Evolutionary conservation across 2,329 filamentous ascomycete genomes (phyloP).

Genomic region (Magnaporthales sp.): DNA sequence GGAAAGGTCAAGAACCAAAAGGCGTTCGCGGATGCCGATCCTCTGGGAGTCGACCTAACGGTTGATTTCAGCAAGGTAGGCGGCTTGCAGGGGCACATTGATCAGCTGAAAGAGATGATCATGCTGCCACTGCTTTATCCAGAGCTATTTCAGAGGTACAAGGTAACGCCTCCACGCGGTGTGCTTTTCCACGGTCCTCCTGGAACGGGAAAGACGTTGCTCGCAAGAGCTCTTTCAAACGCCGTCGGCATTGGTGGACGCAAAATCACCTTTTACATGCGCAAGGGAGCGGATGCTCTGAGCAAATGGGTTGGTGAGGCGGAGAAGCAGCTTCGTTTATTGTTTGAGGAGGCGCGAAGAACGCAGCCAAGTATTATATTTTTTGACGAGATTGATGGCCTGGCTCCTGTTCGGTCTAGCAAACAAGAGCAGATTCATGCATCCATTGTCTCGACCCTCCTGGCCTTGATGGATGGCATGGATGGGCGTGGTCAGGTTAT

Average conservation of each 20-base stretch:
- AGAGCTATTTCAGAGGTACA: slow-evolving; percentile 83
- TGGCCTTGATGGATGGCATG: slow-evolving; percentile 96
- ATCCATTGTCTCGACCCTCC: slow-evolving; percentile 89
- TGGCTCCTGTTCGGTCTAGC: slow-evolving; percentile 91
- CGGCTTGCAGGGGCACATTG: slow-evolving; percentile 86
- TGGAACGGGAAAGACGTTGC: slow-evolving; percentile 94
- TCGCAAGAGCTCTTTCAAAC: slow-evolving; percentile 86
- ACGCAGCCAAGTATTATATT: slow-evolving; percentile 99
- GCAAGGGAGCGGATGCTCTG: slow-evolving; percentile 92
- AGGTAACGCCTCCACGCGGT: slow-evolving; percentile 88
- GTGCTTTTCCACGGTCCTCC: slow-evolving; percentile 96
- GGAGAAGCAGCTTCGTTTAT: slow-evolving; percentile 82
- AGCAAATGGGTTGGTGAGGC: slow-evolving; percentile 99
- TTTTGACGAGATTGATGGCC: slow-evolving; percentile 96
- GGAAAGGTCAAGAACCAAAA: slow-evolving; percentile 93
- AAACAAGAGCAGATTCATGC: slow-evolving; percentile 99
- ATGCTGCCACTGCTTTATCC: slow-evolving; percentile 89
- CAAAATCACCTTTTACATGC: slow-evolving; percentile 99
- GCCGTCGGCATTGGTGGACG: slow-evolving; percentile 81
- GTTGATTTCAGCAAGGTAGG: slow-evolving; percentile 94
- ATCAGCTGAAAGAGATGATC: slow-evolving; percentile 98
- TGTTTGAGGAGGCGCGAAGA: slow-evolving; percentile 93
- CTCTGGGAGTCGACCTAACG: slow-evolving; percentile 82
- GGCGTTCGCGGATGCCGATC: slow-evolving; percentile 85
- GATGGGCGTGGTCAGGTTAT: slow-evolving; percentile 97